Evolutionary conservation across 805 yeast genomes (phyloP), one percentile per base, ranked within the genome.

Genomic region (Priceomyces fermenticarens): DNA sequence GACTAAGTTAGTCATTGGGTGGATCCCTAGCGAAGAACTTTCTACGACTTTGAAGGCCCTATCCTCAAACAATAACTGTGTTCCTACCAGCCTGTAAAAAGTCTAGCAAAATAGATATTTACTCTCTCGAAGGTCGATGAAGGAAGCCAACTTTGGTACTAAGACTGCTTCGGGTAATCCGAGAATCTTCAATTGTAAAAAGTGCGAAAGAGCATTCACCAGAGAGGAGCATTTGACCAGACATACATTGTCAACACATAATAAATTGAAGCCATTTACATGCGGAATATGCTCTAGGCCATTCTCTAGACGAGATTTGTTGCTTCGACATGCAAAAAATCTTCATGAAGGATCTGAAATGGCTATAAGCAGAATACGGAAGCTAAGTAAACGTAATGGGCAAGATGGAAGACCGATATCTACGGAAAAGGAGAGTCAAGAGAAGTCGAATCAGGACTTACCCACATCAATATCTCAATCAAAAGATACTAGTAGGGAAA

Each of bases 271-370:
- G 47, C 75, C 75, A 2, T 70, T 65, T 45, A 54, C 63, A 4
- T 70, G 75, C 43, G 74, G 74, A 6, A 61, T 70, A n/a, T 70
- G 75, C 48, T 45, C 55, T 28, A 55, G 75, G 36, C 72, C 75
- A 5, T 70, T 70, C 40, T 60, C 67, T 3, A 57, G 75, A 45
- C 47, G 75, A 40, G 75, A 70, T 49, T 60, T 70, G 43, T 58
- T 69, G 29, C 54, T 70, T 37, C 50, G 75, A 37, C 75, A 70
- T 46, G 75, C 75, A 11, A 70, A 70, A 44, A 70, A 70, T 47
- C 56, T 70, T 36, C 75, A 70, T 41, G 59, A 65, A 42, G 75
- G 75, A 10, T 59, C 64, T 41, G 75, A 70, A 47, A 41, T 58
- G 46, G 72, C 74, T 9, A 70, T 70, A n/a, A 59, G 64, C 39